Percentiles rank a stretch among this genome's conserved stretches.
phyloP scores from a whole-genome alignment of 768 basidiomycete species.

The Suillus plorans region DNA sequence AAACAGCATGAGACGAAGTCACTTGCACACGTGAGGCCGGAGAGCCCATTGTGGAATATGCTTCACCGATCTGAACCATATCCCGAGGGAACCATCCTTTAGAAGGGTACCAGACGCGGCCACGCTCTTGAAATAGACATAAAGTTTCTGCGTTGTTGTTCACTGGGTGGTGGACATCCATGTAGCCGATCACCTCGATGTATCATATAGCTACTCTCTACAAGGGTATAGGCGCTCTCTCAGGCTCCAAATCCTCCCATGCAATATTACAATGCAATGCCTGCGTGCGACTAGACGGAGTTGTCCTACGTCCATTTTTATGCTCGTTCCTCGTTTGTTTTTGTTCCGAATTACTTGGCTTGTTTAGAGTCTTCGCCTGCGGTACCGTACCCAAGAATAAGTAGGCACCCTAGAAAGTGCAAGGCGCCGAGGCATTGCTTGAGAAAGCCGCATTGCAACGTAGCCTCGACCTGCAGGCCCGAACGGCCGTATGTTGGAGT shows the following conservation, averaged over 20 bases:
- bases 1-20: neutral
- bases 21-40: neutral
- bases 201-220: slow-evolving; percentile 1
- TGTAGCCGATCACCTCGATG: slow-evolving; percentile 11
- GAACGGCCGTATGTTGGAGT: neutral
- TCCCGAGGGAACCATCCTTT: neutral
- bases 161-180: neutral
- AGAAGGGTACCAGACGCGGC: neutral
- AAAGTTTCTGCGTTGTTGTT: neutral
- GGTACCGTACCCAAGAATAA: slow-evolving; percentile 19
- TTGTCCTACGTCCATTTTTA: neutral
- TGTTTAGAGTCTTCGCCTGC: slow-evolving; percentile 16
- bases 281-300: slow-evolving; percentile 19
- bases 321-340: neutral
- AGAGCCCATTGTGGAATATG: neutral
- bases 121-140: slow-evolving; percentile 4
- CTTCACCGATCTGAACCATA: neutral
- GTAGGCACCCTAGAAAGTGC: slow-evolving; percentile 5
- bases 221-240: slow-evolving; percentile 13
- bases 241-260: slow-evolving; percentile 26
- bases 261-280: slow-evolving; percentile 12
- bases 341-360: neutral
- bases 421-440: neutral
- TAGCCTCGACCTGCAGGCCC: neutral
- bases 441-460: slow-evolving; percentile 1